phyloP scores from a whole-genome alignment of 2,329 filamentous ascomycete genomes.

The Colletotrichum tanaceti region DNA sequence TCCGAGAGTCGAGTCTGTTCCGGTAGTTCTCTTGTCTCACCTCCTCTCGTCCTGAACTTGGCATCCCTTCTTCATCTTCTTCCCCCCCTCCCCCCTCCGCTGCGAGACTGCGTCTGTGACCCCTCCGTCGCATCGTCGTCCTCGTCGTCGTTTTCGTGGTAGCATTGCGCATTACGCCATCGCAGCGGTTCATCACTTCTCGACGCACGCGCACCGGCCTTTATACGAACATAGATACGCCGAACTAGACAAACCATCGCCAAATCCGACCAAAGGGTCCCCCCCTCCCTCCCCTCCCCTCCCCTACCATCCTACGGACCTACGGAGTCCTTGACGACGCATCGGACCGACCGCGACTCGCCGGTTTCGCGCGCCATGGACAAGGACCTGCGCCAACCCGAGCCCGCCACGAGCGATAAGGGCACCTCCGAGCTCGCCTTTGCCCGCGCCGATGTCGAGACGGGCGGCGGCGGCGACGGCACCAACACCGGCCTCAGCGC shows the following conservation, averaged over 20 bases:
- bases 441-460: constrained; percentile 20
- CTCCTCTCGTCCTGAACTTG: background rate
- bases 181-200: background rate
- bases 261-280: background rate
- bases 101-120: background rate
- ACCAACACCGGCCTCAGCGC: constrained; percentile 29
- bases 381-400: constrained; percentile 20
- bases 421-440: constrained; percentile 15
- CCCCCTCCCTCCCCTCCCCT: no score
- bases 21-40: constrained; percentile 1
- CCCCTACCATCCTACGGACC: no score
- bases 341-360: background rate
- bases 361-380: constrained; percentile 25
- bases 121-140: constrained; percentile 9
- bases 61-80: constrained; percentile 6
- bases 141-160: constrained; percentile 12
- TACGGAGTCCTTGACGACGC: background rate
- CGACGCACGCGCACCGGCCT: background rate
- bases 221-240: background rate
- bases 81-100: background rate
- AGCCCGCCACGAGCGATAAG: constrained; percentile 1
- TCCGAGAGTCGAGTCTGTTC: constrained; percentile 11
- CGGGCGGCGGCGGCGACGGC: constrained; percentile 36
- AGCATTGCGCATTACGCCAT: background rate
- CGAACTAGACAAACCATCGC: background rate